Evolutionary conservation across 441 rosid genomes (phyloP), one percentile per base, ranked within the genome.

Genomic region (Geranium incanum): DNA sequence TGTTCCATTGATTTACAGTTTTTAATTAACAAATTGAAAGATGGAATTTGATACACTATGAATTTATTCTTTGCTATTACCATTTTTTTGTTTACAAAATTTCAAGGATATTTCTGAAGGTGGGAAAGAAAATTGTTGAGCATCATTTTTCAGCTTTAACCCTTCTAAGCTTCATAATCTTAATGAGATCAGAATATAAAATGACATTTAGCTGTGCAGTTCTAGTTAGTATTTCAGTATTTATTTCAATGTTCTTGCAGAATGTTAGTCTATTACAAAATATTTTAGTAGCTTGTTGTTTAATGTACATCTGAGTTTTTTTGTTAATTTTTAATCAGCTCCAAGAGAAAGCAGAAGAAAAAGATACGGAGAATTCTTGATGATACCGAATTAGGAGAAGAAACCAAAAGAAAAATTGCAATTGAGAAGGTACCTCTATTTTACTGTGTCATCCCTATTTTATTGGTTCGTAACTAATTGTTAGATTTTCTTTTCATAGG

Each of bases 311-410:
- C 75, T 84, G 72, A 76, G 72, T 70, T 77, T 38, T 60, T 36
- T 60, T 3, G 59, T 70, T 79, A 71, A 80, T 66, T 79, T 66
- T 38, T 23, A 23, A 72, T 79, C 74, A 87, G 91, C 70, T 76
- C 82, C 65, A 93, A 84, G 92, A 88, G 84, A 81, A 92, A 80
- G 87, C 79, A 15, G 48, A 88, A 92, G 77, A 96, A 87, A 93
- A 90, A 84, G 81, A 93, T 93, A 68, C 89, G 99, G 57, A 83
- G 99, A 84, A 96, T 96, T 66, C 83, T 96, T 72, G 99, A 96
- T 79, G 99, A 96, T 82, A 85, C 98, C 75, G 99, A 96, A 86
- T 82, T 96, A 80, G 99, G 99, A 74, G 98, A 93, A 78, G 98
- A 94, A 73, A 96, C 99, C 16, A 91, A 88, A 84, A 88, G 89